phyloP scores from a whole-genome alignment of 176 grass and related monocot species.

The Bonia amplexicaulis region DNA sequence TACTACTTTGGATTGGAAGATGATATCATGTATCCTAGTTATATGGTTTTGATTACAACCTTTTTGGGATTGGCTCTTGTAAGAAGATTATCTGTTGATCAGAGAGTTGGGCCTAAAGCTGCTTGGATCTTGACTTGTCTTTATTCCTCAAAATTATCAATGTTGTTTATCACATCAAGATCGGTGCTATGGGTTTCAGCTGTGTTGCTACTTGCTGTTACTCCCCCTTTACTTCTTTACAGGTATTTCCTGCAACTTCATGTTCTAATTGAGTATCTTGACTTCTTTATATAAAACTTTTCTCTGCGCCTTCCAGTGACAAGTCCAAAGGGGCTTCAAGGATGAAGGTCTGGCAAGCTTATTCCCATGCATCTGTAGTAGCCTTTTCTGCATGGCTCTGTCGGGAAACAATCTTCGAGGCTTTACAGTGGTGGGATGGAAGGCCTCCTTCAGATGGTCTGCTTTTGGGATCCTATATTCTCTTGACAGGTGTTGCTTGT shows the following conservation, averaged over 20 bases:
- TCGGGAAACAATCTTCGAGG: conserved; percentile 94
- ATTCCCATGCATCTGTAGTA: conserved; percentile 87
- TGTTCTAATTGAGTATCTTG: conserved; percentile 9
- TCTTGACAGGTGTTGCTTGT: conserved; percentile 72
- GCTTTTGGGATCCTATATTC: conserved; percentile 84
- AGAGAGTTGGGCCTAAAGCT: conserved; percentile 76
- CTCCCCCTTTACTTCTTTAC: conserved; percentile 95
- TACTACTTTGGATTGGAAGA: conserved; percentile 98
- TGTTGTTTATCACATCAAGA: conserved; percentile 93
- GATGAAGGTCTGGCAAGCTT: conserved; percentile 92
- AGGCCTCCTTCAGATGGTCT: conserved; percentile 88
- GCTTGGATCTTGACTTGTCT: conserved; percentile 90
- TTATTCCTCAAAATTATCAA: conserved; percentile 86
- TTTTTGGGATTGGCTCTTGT: conserved; percentile 83
- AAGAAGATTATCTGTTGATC: conserved; percentile 76
- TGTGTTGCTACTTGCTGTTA: conserved; percentile 80
- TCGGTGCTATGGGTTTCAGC: conserved; percentile 89
- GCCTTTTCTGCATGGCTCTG: conserved; percentile 84
- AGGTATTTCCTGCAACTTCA: conserved; percentile 42
- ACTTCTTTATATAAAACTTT: conserved; percentile 14
- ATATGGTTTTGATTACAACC: conserved; percentile 82
- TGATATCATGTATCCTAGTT: conserved; percentile 90
- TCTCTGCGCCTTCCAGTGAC: conserved; percentile 49
- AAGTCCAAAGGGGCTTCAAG: conserved; percentile 76
- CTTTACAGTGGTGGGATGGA: conserved; percentile 95